These are phyloP conservation scores for Escallonia rubra DNA, from an alignment of 129 eudicot genomes.

Conservation along the genomic window DNA sequence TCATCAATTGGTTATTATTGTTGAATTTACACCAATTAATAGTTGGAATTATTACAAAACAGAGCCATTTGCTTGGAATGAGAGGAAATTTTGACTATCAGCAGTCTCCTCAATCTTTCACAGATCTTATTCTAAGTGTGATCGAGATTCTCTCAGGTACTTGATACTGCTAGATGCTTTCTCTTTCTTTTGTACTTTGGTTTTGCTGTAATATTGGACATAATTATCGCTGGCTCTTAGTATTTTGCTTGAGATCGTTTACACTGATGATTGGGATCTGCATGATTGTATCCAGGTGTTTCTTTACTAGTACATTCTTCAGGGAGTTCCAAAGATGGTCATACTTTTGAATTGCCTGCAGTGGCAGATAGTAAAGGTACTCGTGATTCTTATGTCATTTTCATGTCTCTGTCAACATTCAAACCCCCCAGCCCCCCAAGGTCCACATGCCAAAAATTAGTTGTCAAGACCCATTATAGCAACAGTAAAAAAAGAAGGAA, in stretches of 20 bases:
- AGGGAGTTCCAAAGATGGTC: conserved; percentile 15
- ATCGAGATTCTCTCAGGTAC: conserved; percentile 86
- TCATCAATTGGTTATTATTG: background rate
- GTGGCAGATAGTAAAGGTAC: conserved; percentile 37
- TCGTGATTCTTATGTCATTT: too few relatives aligned
- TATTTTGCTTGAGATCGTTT: background rate
- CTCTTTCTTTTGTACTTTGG: background rate
- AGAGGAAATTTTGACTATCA: conserved; percentile 48
- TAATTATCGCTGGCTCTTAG: background rate
- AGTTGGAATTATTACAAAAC: conserved; percentile 12
- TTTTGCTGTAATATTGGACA: background rate
- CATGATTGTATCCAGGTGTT: conserved; percentile 40
- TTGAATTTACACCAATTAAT: background rate
- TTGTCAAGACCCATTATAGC: too few relatives aligned
- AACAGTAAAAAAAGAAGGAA: too few relatives aligned
- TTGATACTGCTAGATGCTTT: background rate
- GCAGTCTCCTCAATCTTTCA: conserved; percentile 42
- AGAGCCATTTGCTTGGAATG: conserved; percentile 85
- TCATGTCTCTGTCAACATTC: too few relatives aligned
- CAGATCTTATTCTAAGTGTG: conserved; percentile 65
- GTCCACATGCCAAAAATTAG: too few relatives aligned
- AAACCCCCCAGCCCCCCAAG: too few relatives aligned
- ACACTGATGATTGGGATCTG: background rate
- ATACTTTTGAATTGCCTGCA: conserved; percentile 20
- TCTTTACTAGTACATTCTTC: conserved; percentile 40